phyloP scores from a whole-genome alignment of 805 yeast species.

The Starmerella sirachaensis region DNA sequence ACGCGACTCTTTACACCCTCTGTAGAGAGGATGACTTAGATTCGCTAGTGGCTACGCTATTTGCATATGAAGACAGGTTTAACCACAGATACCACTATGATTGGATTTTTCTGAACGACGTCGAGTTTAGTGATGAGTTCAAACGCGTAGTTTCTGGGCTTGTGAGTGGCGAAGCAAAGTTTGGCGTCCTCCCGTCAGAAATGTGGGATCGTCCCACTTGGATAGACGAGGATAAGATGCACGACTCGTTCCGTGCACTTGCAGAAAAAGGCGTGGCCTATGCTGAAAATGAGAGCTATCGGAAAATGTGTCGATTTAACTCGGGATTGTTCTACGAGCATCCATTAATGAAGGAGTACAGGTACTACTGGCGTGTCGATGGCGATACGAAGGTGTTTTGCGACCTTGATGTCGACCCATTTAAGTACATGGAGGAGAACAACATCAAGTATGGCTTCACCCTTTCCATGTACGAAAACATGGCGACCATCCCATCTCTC shows the following conservation, averaged over 20 bases:
- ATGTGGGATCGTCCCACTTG: constrained; percentile 63
- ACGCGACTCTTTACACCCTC: constrained; percentile 74
- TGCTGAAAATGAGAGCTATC: constrained; percentile 71
- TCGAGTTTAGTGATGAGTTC: constrained; percentile 58
- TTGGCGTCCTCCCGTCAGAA: constrained; percentile 48
- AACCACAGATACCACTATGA: constrained; percentile 93
- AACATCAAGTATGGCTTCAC: constrained; percentile 79
- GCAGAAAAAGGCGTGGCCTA: constrained; percentile 78
- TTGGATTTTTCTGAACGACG: constrained; percentile 80
- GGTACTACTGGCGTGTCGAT: constrained; percentile 97
- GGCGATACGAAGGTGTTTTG: constrained; percentile 86
- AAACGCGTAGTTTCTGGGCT: constrained; percentile 38
- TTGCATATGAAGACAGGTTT: constrained; percentile 70
- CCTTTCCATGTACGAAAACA: constrained; percentile 62
- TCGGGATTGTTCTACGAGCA: constrained; percentile 77
- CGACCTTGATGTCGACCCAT: constrained; percentile 91
- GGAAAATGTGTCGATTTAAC: constrained; percentile 87
- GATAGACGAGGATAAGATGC: constrained; percentile 34
- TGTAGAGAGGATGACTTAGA: constrained; percentile 70
- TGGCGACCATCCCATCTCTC: constrained; percentile 71
- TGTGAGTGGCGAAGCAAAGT: constrained; percentile 53
- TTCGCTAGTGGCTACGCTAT: constrained; percentile 64
- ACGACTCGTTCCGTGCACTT: constrained; percentile 56
- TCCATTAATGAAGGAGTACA: constrained; percentile 52
- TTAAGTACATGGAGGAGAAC: constrained; percentile 59